A percentile compares a stretch with the other conserved stretches of the same genome.
Conservation (phyloP, 192 early-diverging fungal genomes). For the Linnemannia hyalina region DNA sequence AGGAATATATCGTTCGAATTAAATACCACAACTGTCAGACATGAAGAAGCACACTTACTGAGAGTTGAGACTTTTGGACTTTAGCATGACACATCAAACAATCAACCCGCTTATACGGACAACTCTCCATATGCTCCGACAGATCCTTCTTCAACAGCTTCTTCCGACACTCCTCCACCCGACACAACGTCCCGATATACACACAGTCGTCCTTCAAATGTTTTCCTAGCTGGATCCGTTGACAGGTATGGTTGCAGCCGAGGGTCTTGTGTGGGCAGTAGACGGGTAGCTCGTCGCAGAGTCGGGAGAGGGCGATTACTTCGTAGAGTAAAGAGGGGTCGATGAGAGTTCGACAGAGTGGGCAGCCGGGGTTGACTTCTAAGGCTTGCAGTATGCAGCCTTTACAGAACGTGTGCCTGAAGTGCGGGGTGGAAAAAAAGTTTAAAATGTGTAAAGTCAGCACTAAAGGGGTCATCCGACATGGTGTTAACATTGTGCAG, state of each 20-base stretch:
- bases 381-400: constrained; percentile 70
- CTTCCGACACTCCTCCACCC: constrained; percentile 66
- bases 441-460: background rate
- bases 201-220: constrained; percentile 72
- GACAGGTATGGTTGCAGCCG: constrained; percentile 70
- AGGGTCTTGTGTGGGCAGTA: constrained; percentile 65
- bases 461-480: background rate
- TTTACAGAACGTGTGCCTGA: constrained; percentile 77
- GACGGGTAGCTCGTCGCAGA: constrained; percentile 76
- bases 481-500: background rate
- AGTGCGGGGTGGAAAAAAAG: background rate
- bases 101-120: constrained; percentile 63
- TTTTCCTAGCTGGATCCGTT: constrained; percentile 65
- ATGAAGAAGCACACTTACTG: constrained; percentile 54
- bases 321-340: constrained; percentile 58
- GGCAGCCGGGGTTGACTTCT: constrained; percentile 62
- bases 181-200: constrained; percentile 64
- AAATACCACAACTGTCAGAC: background rate
- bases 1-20: background rate
- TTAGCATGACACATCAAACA: constrained; percentile 71
- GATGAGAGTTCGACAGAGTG: constrained; percentile 69
- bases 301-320: constrained; percentile 70
- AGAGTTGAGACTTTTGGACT: constrained; percentile 61
- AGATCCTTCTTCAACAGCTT: constrained; percentile 69
- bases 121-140: constrained; percentile 67